Evolutionary conservation across 148 eudicot species (phyloP).

Genomic region (Fallopia convolvulus): DNA sequence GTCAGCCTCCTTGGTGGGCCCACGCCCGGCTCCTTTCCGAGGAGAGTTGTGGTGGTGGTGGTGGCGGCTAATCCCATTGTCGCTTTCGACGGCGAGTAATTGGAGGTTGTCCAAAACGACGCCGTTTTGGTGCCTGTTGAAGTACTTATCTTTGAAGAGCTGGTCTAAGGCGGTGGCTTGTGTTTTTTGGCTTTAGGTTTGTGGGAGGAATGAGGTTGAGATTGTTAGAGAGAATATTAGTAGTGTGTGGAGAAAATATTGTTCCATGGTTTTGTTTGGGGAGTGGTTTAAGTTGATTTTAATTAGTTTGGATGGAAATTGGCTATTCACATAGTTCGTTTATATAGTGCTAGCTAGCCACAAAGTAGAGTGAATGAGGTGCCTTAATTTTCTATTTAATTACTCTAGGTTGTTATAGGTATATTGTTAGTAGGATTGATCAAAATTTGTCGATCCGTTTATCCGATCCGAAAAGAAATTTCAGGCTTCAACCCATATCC

Average conservation of each 20-base stretch:
- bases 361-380: too few relatives aligned
- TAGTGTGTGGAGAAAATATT: background rate
- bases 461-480: too few relatives aligned
- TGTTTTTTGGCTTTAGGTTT: background rate
- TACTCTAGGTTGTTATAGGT: too few relatives aligned
- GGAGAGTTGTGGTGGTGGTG: too few relatives aligned
- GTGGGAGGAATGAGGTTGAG: background rate
- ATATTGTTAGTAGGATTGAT: too few relatives aligned
- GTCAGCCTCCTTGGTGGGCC: slow-evolving; percentile 32
- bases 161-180: background rate
- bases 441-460: too few relatives aligned
- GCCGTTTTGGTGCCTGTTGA: background rate
- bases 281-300: background rate
- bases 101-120: slow-evolving; percentile 7
- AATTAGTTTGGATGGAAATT: background rate
- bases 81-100: background rate
- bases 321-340: background rate
- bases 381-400: too few relatives aligned
- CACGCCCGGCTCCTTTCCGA: background rate
- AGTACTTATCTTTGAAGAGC: background rate
- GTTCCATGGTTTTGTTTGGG: background rate
- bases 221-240: background rate
- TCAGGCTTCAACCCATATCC: too few relatives aligned
- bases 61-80: background rate
- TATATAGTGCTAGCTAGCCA: too few relatives aligned